Percentiles rank a stretch among this genome's conserved stretches.
Conservation (phyloP, 164 flowering plant species). For the Protea cynaroides region DNA sequence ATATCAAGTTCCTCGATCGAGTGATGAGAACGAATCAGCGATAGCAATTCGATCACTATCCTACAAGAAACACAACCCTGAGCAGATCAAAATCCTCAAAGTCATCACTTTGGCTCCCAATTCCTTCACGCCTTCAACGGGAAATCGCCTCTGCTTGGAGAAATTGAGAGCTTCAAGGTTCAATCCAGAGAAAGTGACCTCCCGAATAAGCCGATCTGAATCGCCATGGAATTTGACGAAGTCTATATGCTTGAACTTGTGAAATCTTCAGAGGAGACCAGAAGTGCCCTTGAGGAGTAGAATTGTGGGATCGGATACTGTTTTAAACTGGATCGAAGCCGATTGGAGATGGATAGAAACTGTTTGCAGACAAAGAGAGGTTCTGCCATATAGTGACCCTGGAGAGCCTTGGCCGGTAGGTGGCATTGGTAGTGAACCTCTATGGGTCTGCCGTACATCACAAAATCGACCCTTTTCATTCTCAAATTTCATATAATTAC, state of each 20-base stretch:
- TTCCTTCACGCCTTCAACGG: conserved; percentile 17
- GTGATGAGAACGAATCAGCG: conserved; percentile 25
- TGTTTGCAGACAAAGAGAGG: no score
- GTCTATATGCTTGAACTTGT: conserved; percentile 26
- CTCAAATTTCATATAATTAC: no score
- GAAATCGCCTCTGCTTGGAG: conserved; percentile 35
- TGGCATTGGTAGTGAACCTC: no score
- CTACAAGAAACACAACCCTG: conserved; percentile 14
- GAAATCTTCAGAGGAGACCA: conserved; percentile 37
- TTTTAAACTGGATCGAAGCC: no score
- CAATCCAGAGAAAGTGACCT: conserved; percentile 23
- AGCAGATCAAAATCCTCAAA: conserved; percentile 34
- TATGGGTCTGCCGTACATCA: conserved; percentile 49
- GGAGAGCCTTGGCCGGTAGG: no score
- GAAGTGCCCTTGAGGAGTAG: conserved; percentile 15
- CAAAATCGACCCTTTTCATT: no score
- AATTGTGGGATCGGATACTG: conserved; percentile 26
- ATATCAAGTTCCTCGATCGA: conserved; percentile 57
- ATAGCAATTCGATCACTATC: conserved; percentile 33
- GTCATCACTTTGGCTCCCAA: conserved; percentile 24
- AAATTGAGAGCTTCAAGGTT: conserved; percentile 31
- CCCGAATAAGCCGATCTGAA: conserved; percentile 21
- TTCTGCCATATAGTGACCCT: no score
- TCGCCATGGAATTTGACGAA: conserved; percentile 17
- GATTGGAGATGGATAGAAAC: no score